Conservation (phyloP, 1,139 yeast species). For the Blastobotrys ciferrii region DNA sequence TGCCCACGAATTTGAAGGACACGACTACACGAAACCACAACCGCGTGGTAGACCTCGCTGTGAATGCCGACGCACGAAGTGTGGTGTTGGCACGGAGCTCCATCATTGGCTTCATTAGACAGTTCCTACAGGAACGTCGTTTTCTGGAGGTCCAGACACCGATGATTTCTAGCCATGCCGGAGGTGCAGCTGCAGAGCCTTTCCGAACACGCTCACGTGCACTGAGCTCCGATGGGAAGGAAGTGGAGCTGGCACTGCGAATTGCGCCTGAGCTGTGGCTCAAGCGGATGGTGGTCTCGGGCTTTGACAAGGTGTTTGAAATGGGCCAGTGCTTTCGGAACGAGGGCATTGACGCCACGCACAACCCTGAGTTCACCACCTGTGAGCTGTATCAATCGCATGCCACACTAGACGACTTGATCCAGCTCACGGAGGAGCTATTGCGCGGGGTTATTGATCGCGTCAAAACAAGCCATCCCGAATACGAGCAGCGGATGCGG, state of each 20-base stretch:
- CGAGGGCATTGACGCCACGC: constrained; percentile 97
- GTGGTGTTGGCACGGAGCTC: constrained; percentile 54
- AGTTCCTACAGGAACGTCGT: constrained; percentile 51
- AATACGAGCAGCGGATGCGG: not conserved
- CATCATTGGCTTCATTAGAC: constrained; percentile 54
- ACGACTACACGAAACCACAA: constrained; percentile 59
- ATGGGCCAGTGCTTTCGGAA: constrained; percentile 99
- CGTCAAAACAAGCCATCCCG: constrained; percentile 16
- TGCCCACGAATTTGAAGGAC: constrained; percentile 63
- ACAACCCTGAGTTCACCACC: constrained; percentile 97
- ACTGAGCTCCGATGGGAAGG: constrained; percentile 35
- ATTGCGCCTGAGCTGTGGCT: constrained; percentile 97
- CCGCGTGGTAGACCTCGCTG: constrained; percentile 72
- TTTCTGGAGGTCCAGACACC: constrained; percentile 91
- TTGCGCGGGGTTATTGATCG: constrained; percentile 42
- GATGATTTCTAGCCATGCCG: constrained; percentile 60
- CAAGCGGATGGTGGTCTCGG: constrained; percentile 97
- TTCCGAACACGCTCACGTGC: constrained; percentile 60
- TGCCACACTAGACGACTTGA: constrained; percentile 65
- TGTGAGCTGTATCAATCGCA: constrained; percentile 95
- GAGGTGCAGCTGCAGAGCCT: constrained; percentile 91
- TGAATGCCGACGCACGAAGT: constrained; percentile 50
- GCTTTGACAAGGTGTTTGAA: constrained; percentile 96
- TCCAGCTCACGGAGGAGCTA: constrained; percentile 60
- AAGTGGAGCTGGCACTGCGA: constrained; percentile 53